Base-by-base conservation (phyloP, 352 stramenopile species). In the Blastocystis sp. region DNA sequence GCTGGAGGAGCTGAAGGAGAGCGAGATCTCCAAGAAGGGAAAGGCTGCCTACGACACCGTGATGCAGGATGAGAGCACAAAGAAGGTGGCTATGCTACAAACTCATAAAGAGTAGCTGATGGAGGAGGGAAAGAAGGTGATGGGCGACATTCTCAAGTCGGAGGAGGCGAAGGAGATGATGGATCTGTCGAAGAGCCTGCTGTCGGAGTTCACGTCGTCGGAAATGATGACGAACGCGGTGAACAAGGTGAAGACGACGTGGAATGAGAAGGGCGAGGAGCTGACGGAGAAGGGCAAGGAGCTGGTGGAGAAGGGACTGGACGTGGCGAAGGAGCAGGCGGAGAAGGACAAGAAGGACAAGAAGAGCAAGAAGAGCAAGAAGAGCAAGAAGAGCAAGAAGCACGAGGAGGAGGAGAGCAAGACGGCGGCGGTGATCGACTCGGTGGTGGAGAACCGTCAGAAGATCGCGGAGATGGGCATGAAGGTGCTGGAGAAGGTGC, bases 101-200 rank as follows among this genome's bases (percentile, higher is more conserved):
- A 21, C 43, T 3, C 9, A 17, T 86, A 17, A 71, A 7, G 23
- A 41, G 40, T 66, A 88, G 66, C 61, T 88, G 14, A 48, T 81
- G 52, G 80, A 88, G 38, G 65, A 88, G 52, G 74, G 74, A 84
- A 86, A 88, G 80, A 88, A 86, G 64, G 80, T 86, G 52, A 84
- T 71, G 61, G 64, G 59, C 21, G 80, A 86, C 64, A 40, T 88
- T 1, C 34, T 88, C 21, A 65, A 88, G 56, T 56, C 56, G 23
- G 77, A 87, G 65, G 77, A 87, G 65, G 77, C 61, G 52, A 87
- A 87, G 43, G 77, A 87, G 43, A 77, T 87, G 65, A 41, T 76
- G 65, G 77, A 87, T 41, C 23, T 87, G 10, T 87, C 77, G 43
- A 87, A 87, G 65, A 87, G 62, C 52, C 65, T 87, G 23, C 65